A percentile compares a stretch with the other conserved stretches of the same genome.
phyloP scores from a whole-genome alignment of 2,329 filamentous ascomycete genomes.

The Penicillium expansum region DNA sequence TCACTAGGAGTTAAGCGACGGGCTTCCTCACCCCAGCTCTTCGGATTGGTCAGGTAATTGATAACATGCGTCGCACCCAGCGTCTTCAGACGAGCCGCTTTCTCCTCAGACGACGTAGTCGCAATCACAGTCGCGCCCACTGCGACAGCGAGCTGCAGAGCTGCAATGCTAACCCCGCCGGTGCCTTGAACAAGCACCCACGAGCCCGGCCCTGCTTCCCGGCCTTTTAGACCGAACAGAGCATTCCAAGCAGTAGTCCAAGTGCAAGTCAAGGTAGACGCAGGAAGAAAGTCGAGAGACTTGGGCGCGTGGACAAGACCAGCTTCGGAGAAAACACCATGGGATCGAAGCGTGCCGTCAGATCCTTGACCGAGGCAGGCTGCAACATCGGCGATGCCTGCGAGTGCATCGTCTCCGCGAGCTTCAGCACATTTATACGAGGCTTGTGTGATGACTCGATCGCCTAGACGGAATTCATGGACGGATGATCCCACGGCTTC shows the following conservation, averaged over 20 bases:
- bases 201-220: constrained; percentile 38
- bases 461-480: not conserved
- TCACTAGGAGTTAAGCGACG: constrained; percentile 26
- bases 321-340: not conserved
- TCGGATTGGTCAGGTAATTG: constrained; percentile 51
- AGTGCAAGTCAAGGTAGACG: constrained; percentile 11
- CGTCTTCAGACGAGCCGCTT: constrained; percentile 50
- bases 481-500: not conserved
- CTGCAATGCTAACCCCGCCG: constrained; percentile 51
- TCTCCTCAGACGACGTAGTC: constrained; percentile 53
- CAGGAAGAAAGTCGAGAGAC: not conserved
- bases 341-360: not conserved
- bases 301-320: not conserved
- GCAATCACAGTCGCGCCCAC: constrained; percentile 57
- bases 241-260: constrained; percentile 1
- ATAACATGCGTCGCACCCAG: constrained; percentile 56
- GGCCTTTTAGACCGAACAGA: constrained; percentile 9
- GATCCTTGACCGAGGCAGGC: not conserved
- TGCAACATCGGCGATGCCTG: not conserved
- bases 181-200: constrained; percentile 54
- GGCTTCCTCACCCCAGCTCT: constrained; percentile 12
- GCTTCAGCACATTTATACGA: not conserved
- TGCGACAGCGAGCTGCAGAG: constrained; percentile 39
- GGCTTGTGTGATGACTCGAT: not conserved
- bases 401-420: not conserved